phyloP scores from a whole-genome alignment of 2,329 filamentous ascomycete species.

The Coniochaeta prunicola region DNA sequence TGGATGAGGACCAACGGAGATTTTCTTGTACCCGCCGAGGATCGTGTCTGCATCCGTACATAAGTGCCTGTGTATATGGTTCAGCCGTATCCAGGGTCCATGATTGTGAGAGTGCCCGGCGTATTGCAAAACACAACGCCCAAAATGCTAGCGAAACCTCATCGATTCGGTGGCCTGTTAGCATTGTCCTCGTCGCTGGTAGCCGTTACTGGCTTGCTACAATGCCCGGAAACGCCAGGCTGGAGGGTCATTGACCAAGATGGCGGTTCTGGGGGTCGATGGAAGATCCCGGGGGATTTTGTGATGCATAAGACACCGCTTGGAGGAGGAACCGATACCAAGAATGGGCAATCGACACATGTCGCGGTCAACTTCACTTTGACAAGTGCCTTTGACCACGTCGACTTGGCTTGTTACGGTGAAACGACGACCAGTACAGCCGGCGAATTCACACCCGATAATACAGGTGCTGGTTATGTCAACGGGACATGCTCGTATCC shows the following conservation, averaged over 20 bases:
- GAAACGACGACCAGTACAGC: background rate
- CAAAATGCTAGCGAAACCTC: background rate
- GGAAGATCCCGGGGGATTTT: background rate
- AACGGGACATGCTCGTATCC: slow-evolving; percentile 1
- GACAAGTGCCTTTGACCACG: background rate
- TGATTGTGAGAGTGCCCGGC: background rate
- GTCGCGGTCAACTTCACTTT: slow-evolving; percentile 2
- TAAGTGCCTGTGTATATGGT: background rate
- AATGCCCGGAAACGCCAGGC: background rate
- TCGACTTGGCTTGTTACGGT: background rate
- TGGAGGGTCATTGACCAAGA: background rate
- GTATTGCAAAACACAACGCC: background rate
- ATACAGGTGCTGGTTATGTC: background rate
- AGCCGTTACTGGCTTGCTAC: background rate
- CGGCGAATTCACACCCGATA: background rate
- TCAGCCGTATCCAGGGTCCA: background rate
- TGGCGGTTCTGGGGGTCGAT: background rate
- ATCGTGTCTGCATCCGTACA: background rate
- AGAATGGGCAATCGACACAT: background rate
- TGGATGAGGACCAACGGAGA: background rate
- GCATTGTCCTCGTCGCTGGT: background rate
- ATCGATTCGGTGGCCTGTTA: background rate
- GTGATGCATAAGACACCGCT: background rate
- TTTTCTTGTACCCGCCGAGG: background rate
- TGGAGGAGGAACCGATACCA: background rate